Percentiles rank a stretch among this genome's conserved stretches.
Conservation (phyloP, 441 rosid genomes). For the Viola pubescens region DNA sequence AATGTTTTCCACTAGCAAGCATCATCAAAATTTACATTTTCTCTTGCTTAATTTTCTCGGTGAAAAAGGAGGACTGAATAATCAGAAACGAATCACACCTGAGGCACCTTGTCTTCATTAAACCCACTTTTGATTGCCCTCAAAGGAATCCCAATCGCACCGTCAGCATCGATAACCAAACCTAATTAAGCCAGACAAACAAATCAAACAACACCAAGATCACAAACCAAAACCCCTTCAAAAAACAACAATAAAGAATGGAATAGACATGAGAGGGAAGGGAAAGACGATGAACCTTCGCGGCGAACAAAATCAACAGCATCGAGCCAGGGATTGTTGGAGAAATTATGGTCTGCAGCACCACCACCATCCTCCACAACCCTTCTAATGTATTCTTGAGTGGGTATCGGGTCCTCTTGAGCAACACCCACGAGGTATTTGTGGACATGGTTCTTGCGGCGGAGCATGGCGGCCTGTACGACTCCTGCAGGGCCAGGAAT, state of each 20-base stretch:
- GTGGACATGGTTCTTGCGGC: constrained; percentile 32
- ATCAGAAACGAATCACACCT: constrained; percentile 28
- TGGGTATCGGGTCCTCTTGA: constrained; percentile 37
- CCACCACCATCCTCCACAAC: constrained; percentile 42
- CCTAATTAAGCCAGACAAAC: constrained; percentile 27
- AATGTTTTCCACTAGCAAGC: too few species aligned
- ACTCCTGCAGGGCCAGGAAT: constrained; percentile 72
- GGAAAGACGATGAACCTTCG: constrained; percentile 32
- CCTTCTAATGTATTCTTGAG: constrained; percentile 71
- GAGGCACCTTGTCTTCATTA: constrained; percentile 39
- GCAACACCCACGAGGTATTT: constrained; percentile 14
- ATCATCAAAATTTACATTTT: too few species aligned
- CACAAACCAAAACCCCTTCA: background rate
- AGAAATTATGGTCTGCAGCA: constrained; percentile 49
- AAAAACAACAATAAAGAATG: background rate
- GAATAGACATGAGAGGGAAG: background rate
- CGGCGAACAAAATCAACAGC: constrained; percentile 50
- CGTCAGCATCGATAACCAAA: constrained; percentile 38
- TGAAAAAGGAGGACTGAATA: too few species aligned
- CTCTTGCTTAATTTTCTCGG: too few species aligned
- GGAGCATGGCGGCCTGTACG: constrained; percentile 56
- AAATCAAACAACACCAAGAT: constrained; percentile 1
- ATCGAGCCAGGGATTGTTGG: constrained; percentile 49
- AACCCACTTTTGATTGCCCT: constrained; percentile 39
- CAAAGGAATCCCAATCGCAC: constrained; percentile 61